Evolutionary conservation across 2,329 filamentous ascomycete species (phyloP).

Genomic region (Aotearoamyces nothofagi): DNA sequence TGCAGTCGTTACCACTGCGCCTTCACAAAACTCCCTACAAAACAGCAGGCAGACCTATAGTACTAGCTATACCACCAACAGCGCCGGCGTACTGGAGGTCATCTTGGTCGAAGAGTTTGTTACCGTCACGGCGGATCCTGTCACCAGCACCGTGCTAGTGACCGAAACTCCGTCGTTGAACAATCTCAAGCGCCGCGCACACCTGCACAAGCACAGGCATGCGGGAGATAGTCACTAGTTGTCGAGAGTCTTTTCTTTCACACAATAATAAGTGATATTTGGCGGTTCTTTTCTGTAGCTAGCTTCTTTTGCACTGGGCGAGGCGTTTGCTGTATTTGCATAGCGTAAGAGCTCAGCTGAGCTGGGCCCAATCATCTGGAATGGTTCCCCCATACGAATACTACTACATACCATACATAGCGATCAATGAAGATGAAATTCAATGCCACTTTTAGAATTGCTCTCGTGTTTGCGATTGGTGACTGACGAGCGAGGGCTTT

Average conservation of each 20-base stretch:
- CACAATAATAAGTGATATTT: too few relatives aligned
- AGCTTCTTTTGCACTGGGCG: not conserved
- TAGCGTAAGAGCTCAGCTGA: too few relatives aligned
- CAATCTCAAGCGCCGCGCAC: not conserved
- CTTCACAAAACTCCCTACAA: too few relatives aligned
- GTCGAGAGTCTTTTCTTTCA: not conserved
- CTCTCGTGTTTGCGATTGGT: too few relatives aligned
- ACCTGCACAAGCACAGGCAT: too few relatives aligned
- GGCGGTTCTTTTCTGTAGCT: not conserved
- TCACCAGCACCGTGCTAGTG: not conserved
- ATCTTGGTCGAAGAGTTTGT: conserved; percentile 39
- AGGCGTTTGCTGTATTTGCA: not conserved
- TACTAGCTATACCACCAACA: conserved; percentile 36
- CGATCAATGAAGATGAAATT: too few relatives aligned
- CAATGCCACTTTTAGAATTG: too few relatives aligned
- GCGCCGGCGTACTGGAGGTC: conserved; percentile 36
- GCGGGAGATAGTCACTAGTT: not conserved
- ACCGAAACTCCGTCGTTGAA: not conserved
- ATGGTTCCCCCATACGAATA: too few relatives aligned
- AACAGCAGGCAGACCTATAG: too few relatives aligned
- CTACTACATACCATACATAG: too few relatives aligned
- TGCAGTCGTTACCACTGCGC: conserved; percentile 24
- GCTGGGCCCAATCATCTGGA: too few relatives aligned
- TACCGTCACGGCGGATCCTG: conserved; percentile 29
- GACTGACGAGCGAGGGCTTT: too few relatives aligned